Conservation (phyloP, 1,284 basidiomycete genomes). For the Trichosporon sp. region DNA sequence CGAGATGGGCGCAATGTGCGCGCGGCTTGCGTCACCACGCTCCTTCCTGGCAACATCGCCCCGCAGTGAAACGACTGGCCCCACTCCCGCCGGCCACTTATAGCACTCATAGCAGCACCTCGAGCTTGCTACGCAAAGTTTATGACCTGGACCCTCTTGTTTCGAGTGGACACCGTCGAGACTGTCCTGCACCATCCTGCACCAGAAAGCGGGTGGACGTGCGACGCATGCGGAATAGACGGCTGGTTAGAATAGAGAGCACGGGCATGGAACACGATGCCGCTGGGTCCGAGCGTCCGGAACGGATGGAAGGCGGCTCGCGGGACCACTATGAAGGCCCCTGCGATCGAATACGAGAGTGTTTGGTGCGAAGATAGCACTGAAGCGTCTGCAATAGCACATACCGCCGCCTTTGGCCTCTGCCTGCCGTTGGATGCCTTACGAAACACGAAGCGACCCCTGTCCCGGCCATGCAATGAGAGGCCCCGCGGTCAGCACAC, state of each 20-base stretch:
- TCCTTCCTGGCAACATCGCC: not conserved
- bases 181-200: not conserved
- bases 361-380: slow-evolving; percentile 6
- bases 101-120: not conserved
- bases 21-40: not conserved
- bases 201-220: not conserved
- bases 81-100: not conserved
- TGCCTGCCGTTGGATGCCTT: not conserved
- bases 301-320: not conserved
- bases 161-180: not conserved
- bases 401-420: too few species aligned
- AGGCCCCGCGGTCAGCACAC: not conserved
- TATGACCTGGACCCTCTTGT: not conserved
- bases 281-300: not conserved
- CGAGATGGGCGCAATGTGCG: not conserved
- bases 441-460: not conserved
- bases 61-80: not conserved
- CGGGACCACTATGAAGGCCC: not conserved
- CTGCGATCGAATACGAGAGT: not conserved
- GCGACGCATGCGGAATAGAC: not conserved
- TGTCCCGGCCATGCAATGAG: not conserved
- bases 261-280: not conserved
- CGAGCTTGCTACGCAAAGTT: slow-evolving; percentile 1
- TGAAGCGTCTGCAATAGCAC: not conserved
- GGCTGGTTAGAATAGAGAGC: not conserved